Percentiles rank a stretch among this genome's conserved stretches.
phyloP scores from a whole-genome alignment of 75 land plant species.

The Pinus tabuliformis region DNA sequence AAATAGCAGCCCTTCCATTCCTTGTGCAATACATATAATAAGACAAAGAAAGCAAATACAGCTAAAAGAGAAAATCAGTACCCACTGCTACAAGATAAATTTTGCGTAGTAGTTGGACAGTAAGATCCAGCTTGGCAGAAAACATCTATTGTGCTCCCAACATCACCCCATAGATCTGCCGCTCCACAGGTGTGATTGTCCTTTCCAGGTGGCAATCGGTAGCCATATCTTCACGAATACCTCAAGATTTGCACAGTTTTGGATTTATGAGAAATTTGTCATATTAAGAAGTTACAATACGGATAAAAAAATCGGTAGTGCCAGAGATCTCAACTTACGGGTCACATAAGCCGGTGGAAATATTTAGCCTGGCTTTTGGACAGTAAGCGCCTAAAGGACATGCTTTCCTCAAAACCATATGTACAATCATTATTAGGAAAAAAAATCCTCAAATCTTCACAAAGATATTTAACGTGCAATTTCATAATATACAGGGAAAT shows the following conservation, averaged over 20 bases:
- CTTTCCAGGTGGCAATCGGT: slow-evolving; percentile 66
- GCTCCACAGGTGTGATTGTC: slow-evolving; percentile 80
- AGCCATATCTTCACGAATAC: slow-evolving; percentile 55
- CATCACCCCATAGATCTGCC: slow-evolving; percentile 91
- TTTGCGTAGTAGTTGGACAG: slow-evolving; percentile 71
- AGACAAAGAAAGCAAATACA: background rate
- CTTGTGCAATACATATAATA: slow-evolving; percentile 1
- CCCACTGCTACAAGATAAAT: slow-evolving; percentile 63
- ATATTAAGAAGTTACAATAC: background rate
- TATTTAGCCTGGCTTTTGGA: slow-evolving; percentile 63
- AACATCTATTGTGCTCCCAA: slow-evolving; percentile 39
- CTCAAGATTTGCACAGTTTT: background rate
- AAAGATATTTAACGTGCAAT: background rate
- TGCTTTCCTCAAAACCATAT: slow-evolving; percentile 42
- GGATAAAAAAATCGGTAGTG: background rate
- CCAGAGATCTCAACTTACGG: slow-evolving; percentile 65
- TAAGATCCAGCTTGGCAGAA: slow-evolving; percentile 88
- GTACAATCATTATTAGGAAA: slow-evolving; percentile 4
- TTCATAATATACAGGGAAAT: too few relatives aligned
- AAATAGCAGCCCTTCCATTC: background rate
- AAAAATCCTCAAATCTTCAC: background rate
- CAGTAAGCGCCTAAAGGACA: slow-evolving; percentile 94
- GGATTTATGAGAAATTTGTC: background rate
- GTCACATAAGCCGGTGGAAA: slow-evolving; percentile 64
- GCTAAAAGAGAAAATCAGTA: slow-evolving; percentile 30